phyloP scores from a whole-genome alignment of 148 eudicot genomes.

The Polygonum maritimum region DNA sequence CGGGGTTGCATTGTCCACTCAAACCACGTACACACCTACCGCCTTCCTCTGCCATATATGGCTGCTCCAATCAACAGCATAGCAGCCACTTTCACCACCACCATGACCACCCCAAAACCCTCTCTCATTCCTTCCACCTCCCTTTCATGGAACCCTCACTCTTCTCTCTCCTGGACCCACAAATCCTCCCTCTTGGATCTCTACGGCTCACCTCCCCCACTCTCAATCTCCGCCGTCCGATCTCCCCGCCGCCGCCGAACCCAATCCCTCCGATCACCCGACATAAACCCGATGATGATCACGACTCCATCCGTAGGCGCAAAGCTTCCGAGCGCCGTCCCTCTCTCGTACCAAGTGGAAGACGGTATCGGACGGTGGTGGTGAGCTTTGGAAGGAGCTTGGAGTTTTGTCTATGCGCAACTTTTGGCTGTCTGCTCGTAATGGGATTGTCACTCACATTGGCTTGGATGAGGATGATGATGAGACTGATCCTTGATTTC shows the following conservation, averaged over 20 bases:
- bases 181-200: not conserved
- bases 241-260: not conserved
- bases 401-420: not conserved
- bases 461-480: not conserved
- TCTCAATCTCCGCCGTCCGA: not conserved
- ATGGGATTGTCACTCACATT: conserved; percentile 1
- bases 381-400: not conserved
- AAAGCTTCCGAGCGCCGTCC: not conserved
- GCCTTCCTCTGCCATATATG: not conserved
- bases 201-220: not conserved
- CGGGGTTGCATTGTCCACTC: not conserved
- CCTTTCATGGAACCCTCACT: not conserved
- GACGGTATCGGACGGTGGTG: conserved; percentile 2
- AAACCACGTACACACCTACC: not conserved
- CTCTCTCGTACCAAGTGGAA: not conserved
- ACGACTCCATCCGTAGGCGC: not conserved
- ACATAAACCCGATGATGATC: not conserved
- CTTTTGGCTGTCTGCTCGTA: not conserved
- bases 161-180: not conserved
- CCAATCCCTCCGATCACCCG: not conserved
- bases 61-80: conserved; percentile 4
- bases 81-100: not conserved
- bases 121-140: not conserved
- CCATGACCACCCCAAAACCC: not conserved
- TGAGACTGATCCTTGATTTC: not conserved